These are phyloP conservation scores for Dryadomyces quercus-mongolicae DNA, from an alignment of 2,329 filamentous ascomycete species.

Conservation along the genomic window DNA sequence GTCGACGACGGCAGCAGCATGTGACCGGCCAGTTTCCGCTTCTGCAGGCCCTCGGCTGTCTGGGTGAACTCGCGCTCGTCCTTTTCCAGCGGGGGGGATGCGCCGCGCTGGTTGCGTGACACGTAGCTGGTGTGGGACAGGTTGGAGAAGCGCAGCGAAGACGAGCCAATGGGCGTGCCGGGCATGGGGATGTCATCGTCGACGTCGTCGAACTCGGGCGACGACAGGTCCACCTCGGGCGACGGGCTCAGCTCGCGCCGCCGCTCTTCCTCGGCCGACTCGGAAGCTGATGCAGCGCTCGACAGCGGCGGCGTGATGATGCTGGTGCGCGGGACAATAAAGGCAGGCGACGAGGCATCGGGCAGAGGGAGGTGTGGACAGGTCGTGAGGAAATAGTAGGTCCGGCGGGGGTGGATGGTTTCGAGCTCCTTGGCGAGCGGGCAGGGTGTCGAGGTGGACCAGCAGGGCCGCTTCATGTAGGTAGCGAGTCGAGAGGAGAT, in stretches of 20 bases:
- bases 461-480: conserved; percentile 77
- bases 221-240: conserved; percentile 84
- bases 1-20: conserved; percentile 17
- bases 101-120: conserved; percentile 45
- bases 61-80: conserved; percentile 96
- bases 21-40: conserved; percentile 43
- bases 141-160: conserved; percentile 35
- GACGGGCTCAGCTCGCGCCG: conserved; percentile 70
- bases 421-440: conserved; percentile 89
- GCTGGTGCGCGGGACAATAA: conserved; percentile 33
- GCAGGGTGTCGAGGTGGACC: conserved; percentile 68
- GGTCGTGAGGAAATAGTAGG: conserved; percentile 95
- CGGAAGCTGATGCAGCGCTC: conserved; percentile 51
- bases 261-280: conserved; percentile 58
- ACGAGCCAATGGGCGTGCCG: conserved; percentile 50
- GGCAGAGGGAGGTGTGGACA: conserved; percentile 72
- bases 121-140: conserved; percentile 22
- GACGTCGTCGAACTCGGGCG: conserved; percentile 69
- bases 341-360: conserved; percentile 36
- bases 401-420: conserved; percentile 81
- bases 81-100: conserved; percentile 79
- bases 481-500: conserved; percentile 84
- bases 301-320: conserved; percentile 80
- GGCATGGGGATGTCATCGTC: conserved; percentile 49
- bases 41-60: conserved; percentile 75